These are phyloP conservation scores for Globisporangium canariense DNA, from an alignment of 352 stramenopile genomes.

Conservation along the genomic window DNA sequence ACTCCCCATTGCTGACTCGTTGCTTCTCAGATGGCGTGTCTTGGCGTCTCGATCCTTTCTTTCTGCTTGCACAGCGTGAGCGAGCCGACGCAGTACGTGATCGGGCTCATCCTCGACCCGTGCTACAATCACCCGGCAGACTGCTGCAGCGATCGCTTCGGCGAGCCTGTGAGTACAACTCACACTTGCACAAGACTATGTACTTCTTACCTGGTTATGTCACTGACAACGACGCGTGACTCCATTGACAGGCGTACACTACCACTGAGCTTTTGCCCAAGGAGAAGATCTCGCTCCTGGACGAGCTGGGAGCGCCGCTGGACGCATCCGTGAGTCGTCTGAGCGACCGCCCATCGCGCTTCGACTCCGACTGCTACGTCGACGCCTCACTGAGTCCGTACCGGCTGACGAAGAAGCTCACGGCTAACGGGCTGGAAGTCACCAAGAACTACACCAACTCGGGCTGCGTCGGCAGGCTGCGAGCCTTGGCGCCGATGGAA, in stretches of 20 bases:
- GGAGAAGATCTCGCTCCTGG: conserved; percentile 64
- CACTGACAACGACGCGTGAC: neutral
- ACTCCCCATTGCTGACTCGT: neutral
- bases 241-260: conserved; percentile 36
- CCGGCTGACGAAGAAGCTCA: conserved; percentile 57
- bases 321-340: conserved; percentile 61
- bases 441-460: conserved; percentile 54
- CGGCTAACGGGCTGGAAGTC: conserved; percentile 31
- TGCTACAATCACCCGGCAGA: conserved; percentile 49
- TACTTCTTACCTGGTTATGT: neutral
- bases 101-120: conserved; percentile 82
- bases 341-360: conserved; percentile 60
- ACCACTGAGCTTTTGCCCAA: conserved; percentile 29
- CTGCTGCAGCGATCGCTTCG: conserved; percentile 80
- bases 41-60: neutral
- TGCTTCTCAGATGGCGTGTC: neutral
- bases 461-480: conserved; percentile 48
- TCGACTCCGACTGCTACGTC: conserved; percentile 73
- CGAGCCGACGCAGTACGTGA: conserved; percentile 61
- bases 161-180: conserved; percentile 47
- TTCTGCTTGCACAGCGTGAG: conserved; percentile 28
- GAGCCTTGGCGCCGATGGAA: conserved; percentile 41
- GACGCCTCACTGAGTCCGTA: conserved; percentile 47
- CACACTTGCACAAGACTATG: neutral
- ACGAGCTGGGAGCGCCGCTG: conserved; percentile 57